Percentiles rank a stretch among this genome's conserved stretches.
These are phyloP conservation scores for Sabuloglossum arenarium DNA, from an alignment of 495 filamentous ascomycete genomes.

Conservation along the genomic window DNA sequence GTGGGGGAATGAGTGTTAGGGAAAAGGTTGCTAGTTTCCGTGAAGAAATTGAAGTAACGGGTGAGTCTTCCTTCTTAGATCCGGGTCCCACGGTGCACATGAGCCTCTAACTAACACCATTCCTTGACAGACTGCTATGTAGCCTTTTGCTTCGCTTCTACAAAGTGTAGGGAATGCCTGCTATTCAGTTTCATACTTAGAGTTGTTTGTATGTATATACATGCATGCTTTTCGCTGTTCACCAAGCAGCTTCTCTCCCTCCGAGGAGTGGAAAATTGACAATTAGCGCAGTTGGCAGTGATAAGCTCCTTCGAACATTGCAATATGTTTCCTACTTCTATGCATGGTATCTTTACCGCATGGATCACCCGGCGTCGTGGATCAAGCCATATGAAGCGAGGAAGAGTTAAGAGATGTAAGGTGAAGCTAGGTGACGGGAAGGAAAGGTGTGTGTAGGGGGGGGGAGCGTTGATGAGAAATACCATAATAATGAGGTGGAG, in stretches of 20 bases:
- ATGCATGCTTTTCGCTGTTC: too few relatives aligned
- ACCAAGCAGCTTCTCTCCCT: not conserved
- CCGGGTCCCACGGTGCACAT: not conserved
- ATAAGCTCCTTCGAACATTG: slow-evolving; percentile 83
- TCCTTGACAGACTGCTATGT: slow-evolving; percentile 48
- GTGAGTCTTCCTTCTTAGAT: slow-evolving; percentile 22
- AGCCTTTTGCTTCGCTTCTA: slow-evolving; percentile 90
- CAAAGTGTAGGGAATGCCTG: slow-evolving; percentile 36
- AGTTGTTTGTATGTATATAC: too few relatives aligned
- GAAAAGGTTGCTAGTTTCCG: slow-evolving; percentile 50
- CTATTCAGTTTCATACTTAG: not conserved
- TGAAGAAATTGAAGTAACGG: slow-evolving; percentile 76
- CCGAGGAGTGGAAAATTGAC: not conserved
- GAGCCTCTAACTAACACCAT: not conserved
- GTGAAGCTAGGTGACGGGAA: too few relatives aligned
- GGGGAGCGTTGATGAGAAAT: too few relatives aligned
- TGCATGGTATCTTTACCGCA: slow-evolving; percentile 91
- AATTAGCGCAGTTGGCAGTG: slow-evolving; percentile 48
- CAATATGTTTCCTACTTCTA: slow-evolving; percentile 99
- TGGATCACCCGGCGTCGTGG: slow-evolving; percentile 47
- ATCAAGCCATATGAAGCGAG: slow-evolving; percentile 69
- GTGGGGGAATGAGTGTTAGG: slow-evolving; percentile 84
- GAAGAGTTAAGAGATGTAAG: too few relatives aligned
- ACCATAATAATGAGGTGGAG: too few relatives aligned
- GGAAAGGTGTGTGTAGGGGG: too few relatives aligned